Evolutionary conservation across 83 land plant genomes (phyloP), one percentile per base, ranked within the genome.

Genomic region (Thuja plicata): DNA sequence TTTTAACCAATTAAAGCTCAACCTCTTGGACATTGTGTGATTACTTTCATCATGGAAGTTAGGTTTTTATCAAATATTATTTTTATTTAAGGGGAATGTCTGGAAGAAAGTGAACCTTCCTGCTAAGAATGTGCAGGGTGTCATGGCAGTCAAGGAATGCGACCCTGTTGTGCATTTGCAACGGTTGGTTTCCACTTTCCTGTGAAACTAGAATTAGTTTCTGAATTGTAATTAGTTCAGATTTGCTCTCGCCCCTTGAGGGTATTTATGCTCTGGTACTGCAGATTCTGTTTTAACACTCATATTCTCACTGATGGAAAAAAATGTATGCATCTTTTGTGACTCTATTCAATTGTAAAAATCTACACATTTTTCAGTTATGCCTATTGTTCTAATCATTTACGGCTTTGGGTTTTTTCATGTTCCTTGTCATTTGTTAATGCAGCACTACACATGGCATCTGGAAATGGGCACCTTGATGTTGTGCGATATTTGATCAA

Each of bases 371-470:
- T 74, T 74, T 32, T 30, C 35, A 32, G 37, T 32, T 7, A 32
- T 2, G 16, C 13, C 13, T 21, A 10, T 74, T 32, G 32, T 32
- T 7, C 24, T 24, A 21, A 62, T 62, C 34, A 74, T 74, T 30
- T 34, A 74, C 34, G 5, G 13, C 34, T 74, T 74, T 34, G 34
- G 34, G 17, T 0, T 34, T 74, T 74, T 34, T 34, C 16, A 74
- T 27, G 9, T 0, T 34, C 8, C 35, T 32, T 74, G 37, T 35
- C 34, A 74, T 74, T 74, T 35, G 34, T 74, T 74, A 55, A 84
- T 85, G 77, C 94, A 97, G 99, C 99, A 55, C 96, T 98, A 81
- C 99, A 98, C 89, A 98, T 98, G 99, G 99, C 98, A 90, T 89
- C 98, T 84, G 99, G 99, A 86, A 98, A 98, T 94, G 99, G 99